A percentile compares a stretch with the other conserved stretches of the same genome.
phyloP scores from a whole-genome alignment of 371 early-diverging fungal species.

The Capniomyces stellatus region DNA sequence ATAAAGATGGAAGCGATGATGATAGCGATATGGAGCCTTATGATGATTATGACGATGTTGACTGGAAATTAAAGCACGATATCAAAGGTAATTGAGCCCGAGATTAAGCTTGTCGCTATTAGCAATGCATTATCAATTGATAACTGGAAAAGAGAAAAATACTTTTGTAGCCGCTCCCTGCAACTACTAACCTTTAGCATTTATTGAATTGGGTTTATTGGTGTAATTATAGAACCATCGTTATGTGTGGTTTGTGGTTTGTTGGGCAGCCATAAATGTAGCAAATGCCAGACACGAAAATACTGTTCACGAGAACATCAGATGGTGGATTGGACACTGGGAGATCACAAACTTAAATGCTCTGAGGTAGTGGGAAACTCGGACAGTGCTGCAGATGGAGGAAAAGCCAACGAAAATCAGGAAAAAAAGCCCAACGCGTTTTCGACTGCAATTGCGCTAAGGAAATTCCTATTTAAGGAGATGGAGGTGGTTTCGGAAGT shows the following conservation, averaged over 20 bases:
- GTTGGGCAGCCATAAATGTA: constrained; percentile 57
- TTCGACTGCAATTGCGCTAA: constrained; percentile 50
- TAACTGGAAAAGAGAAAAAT: neutral
- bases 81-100: constrained; percentile 3
- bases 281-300: constrained; percentile 41
- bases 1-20: constrained; percentile 9
- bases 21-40: constrained; percentile 4
- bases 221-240: constrained; percentile 6
- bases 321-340: constrained; percentile 58
- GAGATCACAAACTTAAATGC: constrained; percentile 54
- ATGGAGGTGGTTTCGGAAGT: constrained; percentile 3
- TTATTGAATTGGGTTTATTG: neutral
- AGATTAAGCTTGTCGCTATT: neutral
- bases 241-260: constrained; percentile 60
- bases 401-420: constrained; percentile 4
- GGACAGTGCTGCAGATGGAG: neutral
- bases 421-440: neutral
- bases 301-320: constrained; percentile 85
- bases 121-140: neutral
- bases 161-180: no score
- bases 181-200: no score
- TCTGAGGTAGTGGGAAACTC: neutral
- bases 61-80: constrained; percentile 6
- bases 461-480: constrained; percentile 13
- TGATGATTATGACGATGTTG: constrained; percentile 8